A percentile compares a stretch with the other conserved stretches of the same genome.
Evolutionary conservation across 1,284 basidiomycete genomes (phyloP).

Genomic region (Irpex sp.): DNA sequence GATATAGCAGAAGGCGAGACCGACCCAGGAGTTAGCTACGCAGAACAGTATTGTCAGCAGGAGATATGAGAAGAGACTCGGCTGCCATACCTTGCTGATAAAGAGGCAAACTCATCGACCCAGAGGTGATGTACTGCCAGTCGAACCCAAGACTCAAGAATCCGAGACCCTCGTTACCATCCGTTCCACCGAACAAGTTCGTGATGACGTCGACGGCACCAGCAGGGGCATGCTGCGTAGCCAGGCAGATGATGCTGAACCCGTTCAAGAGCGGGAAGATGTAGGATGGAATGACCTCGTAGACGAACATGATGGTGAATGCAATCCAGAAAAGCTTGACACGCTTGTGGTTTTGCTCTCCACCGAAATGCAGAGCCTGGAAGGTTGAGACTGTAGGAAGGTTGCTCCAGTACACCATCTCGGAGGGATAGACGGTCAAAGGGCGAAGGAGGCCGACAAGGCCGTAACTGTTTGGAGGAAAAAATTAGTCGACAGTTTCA

Average conservation of each 20-base stretch:
- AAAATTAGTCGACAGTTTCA: no score
- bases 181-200: slow-evolving; percentile 59
- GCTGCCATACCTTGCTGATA: slow-evolving; percentile 45
- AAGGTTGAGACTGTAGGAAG: slow-evolving; percentile 59
- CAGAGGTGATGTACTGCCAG: slow-evolving; percentile 61
- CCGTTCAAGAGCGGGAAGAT: slow-evolving; percentile 60
- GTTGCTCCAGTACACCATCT: slow-evolving; percentile 67
- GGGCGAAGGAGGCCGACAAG: slow-evolving; percentile 55
- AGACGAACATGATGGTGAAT: slow-evolving; percentile 52
- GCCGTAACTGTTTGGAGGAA: slow-evolving; percentile 40
- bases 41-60: background rate
- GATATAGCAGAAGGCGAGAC: slow-evolving; percentile 50
- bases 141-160: slow-evolving; percentile 54
- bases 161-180: slow-evolving; percentile 54
- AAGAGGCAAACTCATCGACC: slow-evolving; percentile 47
- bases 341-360: slow-evolving; percentile 43
- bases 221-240: slow-evolving; percentile 43
- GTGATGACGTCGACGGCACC: slow-evolving; percentile 47
- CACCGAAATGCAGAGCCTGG: slow-evolving; percentile 58
- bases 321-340: slow-evolving; percentile 61
- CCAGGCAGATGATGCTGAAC: slow-evolving; percentile 54
- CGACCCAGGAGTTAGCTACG: slow-evolving; percentile 55
- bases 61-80: background rate
- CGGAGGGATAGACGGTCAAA: slow-evolving; percentile 64
- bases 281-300: slow-evolving; percentile 57